A percentile compares a stretch with the other conserved stretches of the same genome.
Conservation (phyloP, 2,329 filamentous ascomycete genomes). For the Domatiomyces globalis region DNA sequence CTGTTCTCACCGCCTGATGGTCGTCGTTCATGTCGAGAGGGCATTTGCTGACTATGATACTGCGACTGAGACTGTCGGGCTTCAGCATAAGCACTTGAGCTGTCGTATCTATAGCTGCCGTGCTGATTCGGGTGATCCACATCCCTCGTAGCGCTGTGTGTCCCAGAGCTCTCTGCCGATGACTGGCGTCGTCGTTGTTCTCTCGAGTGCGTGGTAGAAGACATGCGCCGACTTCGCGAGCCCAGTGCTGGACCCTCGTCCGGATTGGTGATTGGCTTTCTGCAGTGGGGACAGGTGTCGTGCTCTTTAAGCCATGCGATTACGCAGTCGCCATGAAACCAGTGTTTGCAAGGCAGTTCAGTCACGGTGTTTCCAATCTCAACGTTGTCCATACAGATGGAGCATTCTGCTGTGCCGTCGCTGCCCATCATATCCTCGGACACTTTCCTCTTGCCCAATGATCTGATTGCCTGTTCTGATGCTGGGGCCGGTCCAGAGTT, state of each 20-base stretch:
- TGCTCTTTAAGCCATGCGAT: slow-evolving; percentile 75
- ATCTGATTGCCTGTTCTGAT: slow-evolving; percentile 56
- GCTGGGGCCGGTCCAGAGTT: slow-evolving; percentile 71
- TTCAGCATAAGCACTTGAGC: not conserved
- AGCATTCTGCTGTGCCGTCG: slow-evolving; percentile 64
- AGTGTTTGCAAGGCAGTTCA: slow-evolving; percentile 74
- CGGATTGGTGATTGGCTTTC: slow-evolving; percentile 25
- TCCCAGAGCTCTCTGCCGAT: not conserved
- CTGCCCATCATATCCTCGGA: slow-evolving; percentile 54
- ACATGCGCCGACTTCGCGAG: not conserved
- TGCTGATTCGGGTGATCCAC: not conserved
- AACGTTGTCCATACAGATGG: slow-evolving; percentile 86
- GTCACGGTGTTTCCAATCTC: slow-evolving; percentile 58
- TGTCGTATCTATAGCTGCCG: not conserved
- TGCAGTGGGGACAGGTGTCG: slow-evolving; percentile 65
- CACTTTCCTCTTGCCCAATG: slow-evolving; percentile 56
- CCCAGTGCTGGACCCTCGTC: slow-evolving; percentile 1
- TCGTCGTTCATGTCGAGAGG: too few relatives aligned
- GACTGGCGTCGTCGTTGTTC: not conserved
- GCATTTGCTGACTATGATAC: not conserved
- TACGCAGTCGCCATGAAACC: slow-evolving; percentile 80
- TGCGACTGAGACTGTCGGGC: not conserved
- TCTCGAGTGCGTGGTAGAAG: not conserved
- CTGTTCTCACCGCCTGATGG: not conserved
- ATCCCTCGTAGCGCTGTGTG: not conserved